Evolutionary conservation across 1,139 yeast genomes (phyloP).

Genomic region (Zygosaccharomyces pseudobailii): DNA sequence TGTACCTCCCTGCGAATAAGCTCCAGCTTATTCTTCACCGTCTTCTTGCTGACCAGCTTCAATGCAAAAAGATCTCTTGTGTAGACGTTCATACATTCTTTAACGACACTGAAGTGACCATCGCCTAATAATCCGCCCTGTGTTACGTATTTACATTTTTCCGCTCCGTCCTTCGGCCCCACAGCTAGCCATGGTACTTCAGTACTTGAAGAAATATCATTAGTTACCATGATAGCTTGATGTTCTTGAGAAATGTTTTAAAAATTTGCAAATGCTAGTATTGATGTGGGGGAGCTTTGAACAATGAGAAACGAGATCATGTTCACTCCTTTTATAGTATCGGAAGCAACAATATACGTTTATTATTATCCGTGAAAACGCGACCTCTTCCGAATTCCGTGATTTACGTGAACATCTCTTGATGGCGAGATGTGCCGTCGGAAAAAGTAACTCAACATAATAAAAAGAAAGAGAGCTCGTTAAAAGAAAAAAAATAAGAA

Average conservation of each 20-base stretch:
- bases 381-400: not conserved
- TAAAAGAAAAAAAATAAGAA: not conserved
- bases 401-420: not conserved
- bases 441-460: not conserved
- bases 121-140: constrained; percentile 29
- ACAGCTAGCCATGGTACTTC: constrained; percentile 10
- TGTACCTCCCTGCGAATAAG: constrained; percentile 33
- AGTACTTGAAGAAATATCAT: not conserved
- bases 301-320: not conserved
- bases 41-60: constrained; percentile 30
- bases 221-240: constrained; percentile 1
- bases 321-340: not conserved
- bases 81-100: constrained; percentile 31
- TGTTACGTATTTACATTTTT: constrained; percentile 29
- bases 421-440: not conserved
- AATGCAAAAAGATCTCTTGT: constrained; percentile 32
- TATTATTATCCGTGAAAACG: not conserved
- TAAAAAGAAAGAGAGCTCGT: not conserved
- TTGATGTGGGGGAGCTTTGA: not conserved
- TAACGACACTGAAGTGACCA: constrained; percentile 35
- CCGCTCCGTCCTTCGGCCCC: constrained; percentile 4
- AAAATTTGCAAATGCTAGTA: not conserved
- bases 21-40: constrained; percentile 28
- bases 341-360: not conserved
- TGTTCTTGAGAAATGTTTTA: not conserved